Evolutionary conservation across 192 early-diverging fungal genomes (phyloP).

Genomic region (Coemansia umbellata): DNA sequence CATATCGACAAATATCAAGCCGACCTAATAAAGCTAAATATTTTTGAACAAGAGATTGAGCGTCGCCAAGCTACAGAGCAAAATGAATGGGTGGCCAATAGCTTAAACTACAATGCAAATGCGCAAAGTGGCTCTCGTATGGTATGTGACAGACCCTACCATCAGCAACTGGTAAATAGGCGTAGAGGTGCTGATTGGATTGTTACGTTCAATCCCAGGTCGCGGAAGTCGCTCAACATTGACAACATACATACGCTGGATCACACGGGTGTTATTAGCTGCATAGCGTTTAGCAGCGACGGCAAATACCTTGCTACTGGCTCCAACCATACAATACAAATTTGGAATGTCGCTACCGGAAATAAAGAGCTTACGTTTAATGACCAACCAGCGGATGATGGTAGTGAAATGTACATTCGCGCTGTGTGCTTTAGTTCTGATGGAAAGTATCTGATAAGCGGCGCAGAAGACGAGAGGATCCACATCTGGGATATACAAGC

Average conservation of each 20-base stretch:
- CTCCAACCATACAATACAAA: constrained; percentile 83
- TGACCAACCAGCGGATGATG: constrained; percentile 70
- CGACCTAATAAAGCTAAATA: constrained; percentile 70
- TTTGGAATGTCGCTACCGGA: constrained; percentile 82
- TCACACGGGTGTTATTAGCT: constrained; percentile 90
- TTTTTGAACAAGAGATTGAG: constrained; percentile 78
- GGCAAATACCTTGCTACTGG: constrained; percentile 91
- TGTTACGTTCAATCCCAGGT: constrained; percentile 72
- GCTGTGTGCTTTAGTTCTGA: constrained; percentile 96
- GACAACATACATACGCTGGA: constrained; percentile 61
- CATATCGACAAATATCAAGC: constrained; percentile 78
- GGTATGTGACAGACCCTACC: constrained; percentile 45
- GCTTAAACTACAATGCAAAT: constrained; percentile 80
- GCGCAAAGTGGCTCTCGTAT: constrained; percentile 55
- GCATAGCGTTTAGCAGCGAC: constrained; percentile 91
- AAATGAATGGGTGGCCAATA: constrained; percentile 84
- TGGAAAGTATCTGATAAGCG: constrained; percentile 83
- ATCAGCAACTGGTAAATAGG: constrained; percentile 62
- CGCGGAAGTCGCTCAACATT: constrained; percentile 58
- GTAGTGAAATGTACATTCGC: constrained; percentile 91
- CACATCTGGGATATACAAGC: constrained; percentile 72
- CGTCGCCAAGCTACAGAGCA: constrained; percentile 73
- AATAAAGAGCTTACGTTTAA: constrained; percentile 70
- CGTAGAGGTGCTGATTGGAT: constrained; percentile 85
- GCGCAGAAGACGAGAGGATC: constrained; percentile 93